Conservation (phyloP, 2,329 filamentous ascomycete species). For the Aspergillus jensenii region DNA sequence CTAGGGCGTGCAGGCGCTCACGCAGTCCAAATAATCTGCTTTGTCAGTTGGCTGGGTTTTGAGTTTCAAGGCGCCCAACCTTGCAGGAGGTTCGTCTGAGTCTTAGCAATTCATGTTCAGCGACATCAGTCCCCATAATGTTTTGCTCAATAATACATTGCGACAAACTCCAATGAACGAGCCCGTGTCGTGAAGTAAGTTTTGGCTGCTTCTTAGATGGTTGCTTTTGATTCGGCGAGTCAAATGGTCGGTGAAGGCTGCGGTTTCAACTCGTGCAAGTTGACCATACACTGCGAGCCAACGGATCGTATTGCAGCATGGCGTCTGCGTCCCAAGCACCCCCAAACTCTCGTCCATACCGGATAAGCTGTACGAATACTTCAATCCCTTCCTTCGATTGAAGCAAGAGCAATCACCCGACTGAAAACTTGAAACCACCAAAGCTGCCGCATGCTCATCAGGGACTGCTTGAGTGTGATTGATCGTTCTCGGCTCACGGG, state of each 20-base stretch:
- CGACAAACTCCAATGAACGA: background rate
- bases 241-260: background rate
- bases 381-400: background rate
- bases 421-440: background rate
- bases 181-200: background rate
- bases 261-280: background rate
- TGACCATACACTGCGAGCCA: background rate
- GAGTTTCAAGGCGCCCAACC: background rate
- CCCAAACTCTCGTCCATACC: too few relatives aligned
- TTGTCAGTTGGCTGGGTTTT: background rate
- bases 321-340: background rate
- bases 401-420: background rate
- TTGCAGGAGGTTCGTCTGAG: too few relatives aligned
- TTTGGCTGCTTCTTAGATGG: background rate
- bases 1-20: too few relatives aligned
- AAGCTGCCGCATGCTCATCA: background rate
- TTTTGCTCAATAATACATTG: background rate
- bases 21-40: background rate
- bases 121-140: background rate
- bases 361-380: too few relatives aligned
- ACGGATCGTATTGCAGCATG: background rate
- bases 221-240: background rate
- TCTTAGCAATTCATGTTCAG: background rate
- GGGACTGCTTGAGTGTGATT: background rate
- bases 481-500: too few relatives aligned